Base-by-base conservation (phyloP, 495 filamentous ascomycete species). In the Articulospora tetracladia region DNA sequence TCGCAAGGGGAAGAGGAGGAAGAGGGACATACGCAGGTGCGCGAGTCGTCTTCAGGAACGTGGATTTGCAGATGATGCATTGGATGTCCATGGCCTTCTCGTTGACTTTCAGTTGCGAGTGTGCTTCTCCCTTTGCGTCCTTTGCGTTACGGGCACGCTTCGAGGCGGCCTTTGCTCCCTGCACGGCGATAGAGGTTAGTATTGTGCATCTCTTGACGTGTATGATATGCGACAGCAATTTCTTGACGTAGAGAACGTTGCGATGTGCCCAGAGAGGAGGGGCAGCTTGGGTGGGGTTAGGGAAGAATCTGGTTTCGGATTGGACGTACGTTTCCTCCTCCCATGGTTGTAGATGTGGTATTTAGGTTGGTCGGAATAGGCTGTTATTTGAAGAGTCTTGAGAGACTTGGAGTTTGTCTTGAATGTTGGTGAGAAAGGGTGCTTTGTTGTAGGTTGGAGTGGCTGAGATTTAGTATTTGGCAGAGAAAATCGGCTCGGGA, bases 91-190 rank as follows among this genome's bases (percentile, higher is more conserved):
- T 81, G 39, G 81, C 80, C 62, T 76, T 68, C 52, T 66, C 68
- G 61, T 83, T 83, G 26, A 73, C 65, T 68, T 83, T 83, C 47
- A 83, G 72, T 70, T 83, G 81, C 50, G 81, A 83, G 72, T 81
- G 81, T 49, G 76, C 71, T 3, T 63, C 69, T 44, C 39, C 39
- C 30, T 64, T 66, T 61, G 48, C 66, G 52, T 81, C 76, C 69
- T 81, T 79, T 44, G 66, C 68, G 59, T 81, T 79, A 66, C 80
- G 78, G 64, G 79, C 81, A 59, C 81, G 81, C 78, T 83, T 83
- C 66, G 79, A 78, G 68, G 74, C 74, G 25, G 80, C 79, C 71
- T 82, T 83, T 68, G 78, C 79, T 73, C 81, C 80, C 80, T 82
- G 28, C 25, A n/a, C 19, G 44, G 7, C 7, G 39, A 44, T 27